phyloP scores from a whole-genome alignment of 1,139 yeast species.

The Debaryomyces subglobosus region DNA sequence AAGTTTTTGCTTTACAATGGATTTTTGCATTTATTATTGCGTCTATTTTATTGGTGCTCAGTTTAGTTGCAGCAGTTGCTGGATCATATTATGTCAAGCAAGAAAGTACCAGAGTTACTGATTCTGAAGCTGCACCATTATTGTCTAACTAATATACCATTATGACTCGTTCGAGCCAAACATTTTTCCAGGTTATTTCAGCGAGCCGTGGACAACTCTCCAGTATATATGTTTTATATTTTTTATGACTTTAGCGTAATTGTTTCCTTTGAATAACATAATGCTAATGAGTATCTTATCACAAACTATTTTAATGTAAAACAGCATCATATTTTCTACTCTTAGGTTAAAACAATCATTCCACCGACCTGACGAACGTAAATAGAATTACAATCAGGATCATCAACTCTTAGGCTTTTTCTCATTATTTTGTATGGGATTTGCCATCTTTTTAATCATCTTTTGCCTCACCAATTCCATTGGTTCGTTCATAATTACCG shows the following conservation, averaged over 20 bases:
- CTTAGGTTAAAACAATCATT: no score
- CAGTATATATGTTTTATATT: neutral
- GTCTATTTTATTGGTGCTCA: constrained; percentile 51
- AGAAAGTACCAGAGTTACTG: constrained; percentile 16
- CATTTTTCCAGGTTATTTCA: neutral
- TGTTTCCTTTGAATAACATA: neutral
- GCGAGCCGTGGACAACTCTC: neutral
- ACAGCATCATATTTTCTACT: no score
- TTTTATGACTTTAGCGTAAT: neutral
- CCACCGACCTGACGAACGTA: neutral
- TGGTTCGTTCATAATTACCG: constrained; percentile 64
- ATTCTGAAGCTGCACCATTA: constrained; percentile 32
- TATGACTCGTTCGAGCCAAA: neutral
- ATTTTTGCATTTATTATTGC: constrained; percentile 73
- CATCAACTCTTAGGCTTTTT: neutral
- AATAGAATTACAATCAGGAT: neutral
- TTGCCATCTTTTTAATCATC: constrained; percentile 64
- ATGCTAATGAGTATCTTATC: neutral
- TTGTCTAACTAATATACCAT: constrained; percentile 1
- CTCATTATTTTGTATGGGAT: constrained; percentile 27
- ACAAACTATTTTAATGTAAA: no score
- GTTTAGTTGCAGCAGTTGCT: constrained; percentile 45
- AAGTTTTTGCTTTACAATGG: constrained; percentile 80
- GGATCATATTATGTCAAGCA: constrained; percentile 20
- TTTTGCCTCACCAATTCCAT: constrained; percentile 49